phyloP scores from a whole-genome alignment of 2,329 filamentous ascomycete species.

The Trichoderma atroviride region DNA sequence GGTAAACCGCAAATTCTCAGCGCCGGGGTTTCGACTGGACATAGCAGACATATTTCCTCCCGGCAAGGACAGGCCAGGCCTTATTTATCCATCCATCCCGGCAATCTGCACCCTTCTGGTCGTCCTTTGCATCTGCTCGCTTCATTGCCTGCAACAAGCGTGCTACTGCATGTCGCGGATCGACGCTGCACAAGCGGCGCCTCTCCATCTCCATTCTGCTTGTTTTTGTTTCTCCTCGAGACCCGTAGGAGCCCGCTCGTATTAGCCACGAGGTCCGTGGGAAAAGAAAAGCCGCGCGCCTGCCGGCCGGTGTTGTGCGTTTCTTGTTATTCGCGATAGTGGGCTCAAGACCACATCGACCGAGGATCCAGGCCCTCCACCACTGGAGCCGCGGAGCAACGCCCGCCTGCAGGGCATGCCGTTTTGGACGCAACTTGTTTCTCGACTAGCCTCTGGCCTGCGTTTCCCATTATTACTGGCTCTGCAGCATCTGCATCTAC shows the following conservation, averaged over 20 bases:
- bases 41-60: not conserved
- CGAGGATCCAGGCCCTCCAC: conserved; percentile 12
- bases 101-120: conserved; percentile 16
- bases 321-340: conserved; percentile 15
- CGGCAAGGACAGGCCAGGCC: not conserved
- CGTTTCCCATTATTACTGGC: conserved; percentile 10
- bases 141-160: conserved; percentile 25
- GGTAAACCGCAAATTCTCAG: not conserved
- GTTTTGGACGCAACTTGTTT: conserved; percentile 4
- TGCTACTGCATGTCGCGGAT: conserved; percentile 30
- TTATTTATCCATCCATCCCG: conserved; percentile 11
- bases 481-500: conserved; percentile 21
- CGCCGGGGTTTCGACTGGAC: conserved; percentile 9
- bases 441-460: conserved; percentile 15
- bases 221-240: conserved; percentile 23
- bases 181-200: conserved; percentile 30
- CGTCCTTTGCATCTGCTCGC: conserved; percentile 21
- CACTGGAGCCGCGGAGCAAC: conserved; percentile 16
- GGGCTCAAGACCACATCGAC: conserved; percentile 17
- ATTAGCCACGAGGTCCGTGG: conserved; percentile 13
- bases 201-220: conserved; percentile 25
- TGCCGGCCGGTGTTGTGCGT: conserved; percentile 20
- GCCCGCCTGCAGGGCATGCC: conserved; percentile 3
- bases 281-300: conserved; percentile 25
- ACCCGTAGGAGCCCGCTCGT: conserved; percentile 19